Evolutionary conservation across 805 yeast genomes (phyloP), one percentile per base, ranked within the genome.

Genomic region (Starmerella stigmatis): DNA sequence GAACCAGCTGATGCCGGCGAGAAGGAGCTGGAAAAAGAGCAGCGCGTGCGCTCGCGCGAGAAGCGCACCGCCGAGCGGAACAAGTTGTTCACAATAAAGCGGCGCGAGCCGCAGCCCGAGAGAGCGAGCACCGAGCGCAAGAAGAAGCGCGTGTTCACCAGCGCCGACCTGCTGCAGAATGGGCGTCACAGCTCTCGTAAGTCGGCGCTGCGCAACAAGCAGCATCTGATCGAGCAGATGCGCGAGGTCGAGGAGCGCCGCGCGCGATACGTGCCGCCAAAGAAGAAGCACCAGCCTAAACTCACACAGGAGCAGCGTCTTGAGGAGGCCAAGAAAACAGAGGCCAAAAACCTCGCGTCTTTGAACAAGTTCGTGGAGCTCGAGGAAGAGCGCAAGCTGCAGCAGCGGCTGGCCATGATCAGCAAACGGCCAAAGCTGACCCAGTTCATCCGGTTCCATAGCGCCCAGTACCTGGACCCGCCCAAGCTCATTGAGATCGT

Each of bases 301-400:
- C 65, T 77, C 57, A 81, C 92, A 0, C 81, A 81, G 54, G 86
- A 76, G 47, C 85, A 82, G 57, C 67, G 80, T 32, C 62, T 82
- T 36, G 79, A 73, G n/a, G 92, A 86, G 60, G 97, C 98, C 1
- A 67, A 78, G 37, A 81, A 79, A 54, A 92, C 96, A 0, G 98
- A 92, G 63, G 71, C 73, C 58, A 72, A 74, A 35, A 92, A 92
- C 61, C 66, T 77, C 2, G 67, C 75, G 22, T 81, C 96, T 3
- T 67, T 92, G 52, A 77, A 81, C 50, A 70, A 74, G 56, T 92
- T 83, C 59, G 76, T 80, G 55, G 94, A 88, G 56, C 89, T 84
- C 58, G 98, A 92, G 60, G 67, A 81, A 33, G 79, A 76, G 38
- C 79, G 85, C 56, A 86, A 85, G 60, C 79, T 80, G 60, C 74